These are phyloP conservation scores for Prunus fruticosa DNA, from an alignment of 306 rosid species.

Conservation along the genomic window DNA sequence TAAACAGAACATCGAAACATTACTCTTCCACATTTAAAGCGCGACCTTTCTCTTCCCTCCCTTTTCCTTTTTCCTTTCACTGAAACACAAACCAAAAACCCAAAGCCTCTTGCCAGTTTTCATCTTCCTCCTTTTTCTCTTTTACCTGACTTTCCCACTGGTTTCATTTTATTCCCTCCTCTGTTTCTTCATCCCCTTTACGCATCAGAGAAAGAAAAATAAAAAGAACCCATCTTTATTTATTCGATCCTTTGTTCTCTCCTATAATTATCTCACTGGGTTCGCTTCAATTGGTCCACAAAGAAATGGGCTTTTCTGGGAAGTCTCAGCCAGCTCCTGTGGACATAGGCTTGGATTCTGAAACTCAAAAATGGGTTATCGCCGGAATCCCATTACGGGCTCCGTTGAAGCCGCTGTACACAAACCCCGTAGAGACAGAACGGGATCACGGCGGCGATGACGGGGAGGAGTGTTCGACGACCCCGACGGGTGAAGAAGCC, in stretches of 20 bases:
- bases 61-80: background rate
- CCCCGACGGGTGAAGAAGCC: slow-evolving; percentile 73
- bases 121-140: slow-evolving; percentile 16
- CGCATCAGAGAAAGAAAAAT: background rate
- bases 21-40: background rate
- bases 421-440: slow-evolving; percentile 32
- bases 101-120: background rate
- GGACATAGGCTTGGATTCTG: slow-evolving; percentile 45
- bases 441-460: background rate
- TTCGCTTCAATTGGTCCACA: background rate
- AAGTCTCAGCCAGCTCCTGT: slow-evolving; percentile 20
- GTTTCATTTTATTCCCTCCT: slow-evolving; percentile 42
- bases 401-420: slow-evolving; percentile 62
- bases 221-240: slow-evolving; percentile 24
- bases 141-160: slow-evolving; percentile 45
- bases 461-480: slow-evolving; percentile 40
- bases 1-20: background rate
- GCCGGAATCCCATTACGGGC: slow-evolving; percentile 56
- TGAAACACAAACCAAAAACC: background rate
- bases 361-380: slow-evolving; percentile 59
- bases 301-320: slow-evolving; percentile 63
- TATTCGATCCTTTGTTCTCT: slow-evolving; percentile 30
- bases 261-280: slow-evolving; percentile 18
- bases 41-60: slow-evolving; percentile 1
- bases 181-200: background rate